Percentiles rank a stretch among this genome's conserved stretches.
phyloP scores from a whole-genome alignment of 495 filamentous ascomycete genomes.

The Bryoglossum gracile region DNA sequence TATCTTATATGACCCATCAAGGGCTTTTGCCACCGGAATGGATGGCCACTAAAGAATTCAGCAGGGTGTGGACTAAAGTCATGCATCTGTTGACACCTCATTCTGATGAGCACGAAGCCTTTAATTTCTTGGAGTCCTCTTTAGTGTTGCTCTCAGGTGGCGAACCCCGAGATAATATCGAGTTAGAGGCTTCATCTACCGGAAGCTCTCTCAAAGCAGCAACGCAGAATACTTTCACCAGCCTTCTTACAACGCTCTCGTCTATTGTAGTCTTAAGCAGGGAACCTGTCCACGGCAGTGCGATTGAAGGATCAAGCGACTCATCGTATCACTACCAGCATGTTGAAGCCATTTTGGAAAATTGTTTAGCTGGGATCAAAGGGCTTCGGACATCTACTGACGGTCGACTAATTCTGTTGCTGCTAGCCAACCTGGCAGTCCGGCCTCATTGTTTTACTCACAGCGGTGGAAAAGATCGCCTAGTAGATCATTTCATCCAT shows the following conservation, averaged over 20 bases:
- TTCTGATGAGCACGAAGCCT: conserved; percentile 27
- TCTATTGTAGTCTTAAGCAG: conserved; percentile 29
- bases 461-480: not conserved
- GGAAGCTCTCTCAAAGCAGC: conserved; percentile 22
- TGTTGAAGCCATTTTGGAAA: conserved; percentile 8
- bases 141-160: conserved; percentile 27
- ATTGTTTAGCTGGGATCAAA: not conserved
- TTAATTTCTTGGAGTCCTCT: conserved; percentile 29
- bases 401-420: not conserved
- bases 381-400: not conserved
- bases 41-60: conserved; percentile 37
- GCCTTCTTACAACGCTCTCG: conserved; percentile 30
- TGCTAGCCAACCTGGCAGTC: conserved; percentile 10
- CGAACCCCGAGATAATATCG: not conserved
- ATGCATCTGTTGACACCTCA: conserved; percentile 26
- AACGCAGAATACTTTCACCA: conserved; percentile 28
- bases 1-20: conserved; percentile 29
- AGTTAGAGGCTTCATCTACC: too few species aligned
- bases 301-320: too few species aligned
- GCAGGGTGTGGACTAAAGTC: conserved; percentile 30
- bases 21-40: conserved; percentile 34
- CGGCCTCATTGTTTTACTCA: not conserved
- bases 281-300: too few species aligned
- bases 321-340: too few species aligned
- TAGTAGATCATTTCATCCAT: not conserved